A percentile compares a stretch with the other conserved stretches of the same genome.
Conservation (phyloP, 1,284 basidiomycete genomes). For the Inonotus hispidus region DNA sequence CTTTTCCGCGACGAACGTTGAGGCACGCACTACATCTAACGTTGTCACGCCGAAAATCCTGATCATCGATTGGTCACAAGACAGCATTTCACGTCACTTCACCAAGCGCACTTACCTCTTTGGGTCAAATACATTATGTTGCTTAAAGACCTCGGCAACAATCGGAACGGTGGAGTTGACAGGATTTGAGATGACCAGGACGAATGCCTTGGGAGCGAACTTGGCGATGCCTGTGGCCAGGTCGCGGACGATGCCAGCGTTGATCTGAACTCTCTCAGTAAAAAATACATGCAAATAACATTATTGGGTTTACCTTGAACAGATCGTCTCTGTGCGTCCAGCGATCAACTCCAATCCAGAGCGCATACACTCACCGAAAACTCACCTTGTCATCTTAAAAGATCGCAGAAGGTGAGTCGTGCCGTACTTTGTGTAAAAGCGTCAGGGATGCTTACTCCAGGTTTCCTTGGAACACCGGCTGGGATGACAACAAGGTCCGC, state of each 20-base stretch:
- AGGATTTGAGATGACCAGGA: conserved; percentile 95
- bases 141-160: conserved; percentile 93
- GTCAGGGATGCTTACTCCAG: conserved; percentile 57
- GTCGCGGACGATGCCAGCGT: conserved; percentile 94
- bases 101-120: conserved; percentile 57
- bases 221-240: conserved; percentile 88
- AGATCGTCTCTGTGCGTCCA: conserved; percentile 72
- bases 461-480: conserved; percentile 96
- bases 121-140: conserved; percentile 86
- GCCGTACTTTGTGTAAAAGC: conserved; percentile 66
- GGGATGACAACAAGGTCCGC: conserved; percentile 94
- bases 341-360: conserved; percentile 8
- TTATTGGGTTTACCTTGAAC: conserved; percentile 65
- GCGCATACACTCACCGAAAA: conserved; percentile 16
- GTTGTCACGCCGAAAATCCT: conserved; percentile 98
- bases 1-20: conserved; percentile 88
- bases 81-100: no score
- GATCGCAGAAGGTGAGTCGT: conserved; percentile 23
- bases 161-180: conserved; percentile 98
- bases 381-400: conserved; percentile 72
- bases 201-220: conserved; percentile 83
- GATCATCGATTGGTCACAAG: conserved; percentile 27
- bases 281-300: conserved; percentile 1
- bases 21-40: conserved; percentile 95
- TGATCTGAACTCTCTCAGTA: conserved; percentile 59